These are phyloP conservation scores for Suhomyces sp. DNA, from an alignment of 805 yeast species.

Conservation along the genomic window DNA sequence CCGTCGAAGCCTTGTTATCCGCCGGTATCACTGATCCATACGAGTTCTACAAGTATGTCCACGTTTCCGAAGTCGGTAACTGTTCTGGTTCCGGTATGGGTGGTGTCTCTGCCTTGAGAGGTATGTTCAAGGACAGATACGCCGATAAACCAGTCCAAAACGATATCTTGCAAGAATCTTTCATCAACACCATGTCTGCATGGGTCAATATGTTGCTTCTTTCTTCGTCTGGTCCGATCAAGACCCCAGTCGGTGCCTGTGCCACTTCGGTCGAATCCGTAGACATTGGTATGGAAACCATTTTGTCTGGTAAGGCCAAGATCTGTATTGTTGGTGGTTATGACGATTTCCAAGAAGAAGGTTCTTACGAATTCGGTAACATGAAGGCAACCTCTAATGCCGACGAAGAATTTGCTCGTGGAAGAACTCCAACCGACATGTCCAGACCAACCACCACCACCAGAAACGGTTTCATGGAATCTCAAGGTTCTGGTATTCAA, in stretches of 20 bases:
- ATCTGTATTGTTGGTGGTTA: slow-evolving; percentile 97
- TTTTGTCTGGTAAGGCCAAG: slow-evolving; percentile 90
- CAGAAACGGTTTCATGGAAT: slow-evolving; percentile 98
- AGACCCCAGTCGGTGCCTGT: slow-evolving; percentile 99
- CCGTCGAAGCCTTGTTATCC: slow-evolving; percentile 89
- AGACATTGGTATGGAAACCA: slow-evolving; percentile 93
- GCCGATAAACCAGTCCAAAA: slow-evolving; percentile 93
- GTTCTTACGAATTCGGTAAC: slow-evolving; percentile 95
- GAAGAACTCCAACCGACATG: slow-evolving; percentile 98
- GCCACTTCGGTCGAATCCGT: slow-evolving; percentile 98
- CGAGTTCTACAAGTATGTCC: slow-evolving; percentile 97
- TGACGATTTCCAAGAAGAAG: slow-evolving; percentile 99
- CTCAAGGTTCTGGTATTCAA: slow-evolving; percentile 99
- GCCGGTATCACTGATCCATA: slow-evolving; percentile 98
- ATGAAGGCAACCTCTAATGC: slow-evolving; percentile 98
- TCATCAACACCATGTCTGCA: slow-evolving; percentile 98
- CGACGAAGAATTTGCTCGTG: slow-evolving; percentile 81
- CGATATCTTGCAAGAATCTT: slow-evolving; percentile 96
- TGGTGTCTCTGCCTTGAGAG: slow-evolving; percentile 95
- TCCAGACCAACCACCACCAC: slow-evolving; percentile 97
- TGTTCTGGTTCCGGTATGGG: slow-evolving; percentile 99
- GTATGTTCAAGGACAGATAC: slow-evolving; percentile 96
- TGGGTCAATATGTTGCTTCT: slow-evolving; percentile 98
- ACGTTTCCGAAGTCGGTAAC: slow-evolving; percentile 97
- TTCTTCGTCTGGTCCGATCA: slow-evolving; percentile 97